These are phyloP conservation scores for Gracilariopsis chorda DNA, from an alignment of 23 red algal species.

Conservation along the genomic window DNA sequence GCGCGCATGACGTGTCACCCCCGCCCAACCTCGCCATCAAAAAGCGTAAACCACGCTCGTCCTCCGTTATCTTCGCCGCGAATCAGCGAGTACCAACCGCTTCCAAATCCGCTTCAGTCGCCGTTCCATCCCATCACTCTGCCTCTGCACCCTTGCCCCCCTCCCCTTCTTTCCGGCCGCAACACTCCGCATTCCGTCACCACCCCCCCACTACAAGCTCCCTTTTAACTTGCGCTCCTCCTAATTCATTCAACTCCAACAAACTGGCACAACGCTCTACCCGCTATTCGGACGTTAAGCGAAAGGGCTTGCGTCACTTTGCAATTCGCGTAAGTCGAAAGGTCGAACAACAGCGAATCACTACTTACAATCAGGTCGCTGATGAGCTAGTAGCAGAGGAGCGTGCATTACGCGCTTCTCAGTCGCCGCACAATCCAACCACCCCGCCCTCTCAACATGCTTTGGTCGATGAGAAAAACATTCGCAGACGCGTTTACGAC, in stretches of 20 bases:
- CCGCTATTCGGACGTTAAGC: constrained; percentile 33
- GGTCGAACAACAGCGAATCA: constrained; percentile 86
- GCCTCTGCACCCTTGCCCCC: background rate
- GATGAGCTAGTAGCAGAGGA: constrained; percentile 91
- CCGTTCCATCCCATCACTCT: background rate
- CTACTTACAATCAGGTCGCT: constrained; percentile 93
- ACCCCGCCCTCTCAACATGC: background rate
- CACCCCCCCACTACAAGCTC: no score
- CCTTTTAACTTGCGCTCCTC: background rate
- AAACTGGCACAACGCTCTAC: background rate
- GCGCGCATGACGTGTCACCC: background rate
- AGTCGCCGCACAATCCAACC: background rate
- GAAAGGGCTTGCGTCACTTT: constrained; percentile 91
- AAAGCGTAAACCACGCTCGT: constrained; percentile 52
- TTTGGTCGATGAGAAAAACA: constrained; percentile 92
- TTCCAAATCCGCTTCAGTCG: background rate
- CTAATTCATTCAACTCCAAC: background rate
- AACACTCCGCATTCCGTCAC: background rate
- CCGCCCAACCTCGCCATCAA: constrained; percentile 47
- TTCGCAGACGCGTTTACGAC: constrained; percentile 96
- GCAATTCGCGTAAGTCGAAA: constrained; percentile 83
- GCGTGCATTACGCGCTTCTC: background rate
- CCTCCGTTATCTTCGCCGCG: constrained; percentile 34
- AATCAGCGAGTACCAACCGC: constrained; percentile 14
- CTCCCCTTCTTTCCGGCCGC: background rate